These are phyloP conservation scores for Gymnopilus junonius DNA, from an alignment of 768 basidiomycete genomes.

Conservation along the genomic window DNA sequence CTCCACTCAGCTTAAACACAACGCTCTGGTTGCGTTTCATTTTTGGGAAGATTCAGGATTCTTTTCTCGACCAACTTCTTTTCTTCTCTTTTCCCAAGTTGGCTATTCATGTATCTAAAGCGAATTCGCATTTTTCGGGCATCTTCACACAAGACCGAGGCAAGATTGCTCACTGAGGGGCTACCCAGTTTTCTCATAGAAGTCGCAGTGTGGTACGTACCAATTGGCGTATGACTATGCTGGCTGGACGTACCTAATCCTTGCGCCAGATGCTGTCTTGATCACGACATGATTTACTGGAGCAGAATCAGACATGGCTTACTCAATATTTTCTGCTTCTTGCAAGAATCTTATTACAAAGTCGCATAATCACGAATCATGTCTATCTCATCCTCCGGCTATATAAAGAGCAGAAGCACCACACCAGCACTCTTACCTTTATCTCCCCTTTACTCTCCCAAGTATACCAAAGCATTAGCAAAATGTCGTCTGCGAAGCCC, in stretches of 20 bases:
- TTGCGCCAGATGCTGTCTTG: slow-evolving; percentile 6
- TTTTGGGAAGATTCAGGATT: too few relatives aligned
- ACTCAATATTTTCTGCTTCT: not conserved
- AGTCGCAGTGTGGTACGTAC: not conserved
- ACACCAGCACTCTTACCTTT: not conserved
- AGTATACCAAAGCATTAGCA: not conserved
- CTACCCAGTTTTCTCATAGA: not conserved
- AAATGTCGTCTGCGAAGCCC: slow-evolving; percentile 39
- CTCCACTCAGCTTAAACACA: too few relatives aligned
- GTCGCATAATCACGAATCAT: not conserved
- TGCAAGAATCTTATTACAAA: not conserved
- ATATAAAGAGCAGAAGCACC: slow-evolving; percentile 6
- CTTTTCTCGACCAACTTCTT: not conserved
- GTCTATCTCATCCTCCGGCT: slow-evolving; percentile 1
- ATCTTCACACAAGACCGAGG: not conserved
- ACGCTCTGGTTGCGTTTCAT: too few relatives aligned
- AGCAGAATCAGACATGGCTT: slow-evolving; percentile 1
- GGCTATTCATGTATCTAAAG: not conserved
- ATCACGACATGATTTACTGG: slow-evolving; percentile 17
- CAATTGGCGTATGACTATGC: not conserved
- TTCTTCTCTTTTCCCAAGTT: not conserved
- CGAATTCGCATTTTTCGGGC: not conserved
- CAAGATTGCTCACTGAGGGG: not conserved
- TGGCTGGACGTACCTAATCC: not conserved
- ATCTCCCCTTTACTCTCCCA: not conserved